Evolutionary conservation across 257 asterid genomes (phyloP), one percentile per base, ranked within the genome.

Genomic region (Solanum sitiens): DNA sequence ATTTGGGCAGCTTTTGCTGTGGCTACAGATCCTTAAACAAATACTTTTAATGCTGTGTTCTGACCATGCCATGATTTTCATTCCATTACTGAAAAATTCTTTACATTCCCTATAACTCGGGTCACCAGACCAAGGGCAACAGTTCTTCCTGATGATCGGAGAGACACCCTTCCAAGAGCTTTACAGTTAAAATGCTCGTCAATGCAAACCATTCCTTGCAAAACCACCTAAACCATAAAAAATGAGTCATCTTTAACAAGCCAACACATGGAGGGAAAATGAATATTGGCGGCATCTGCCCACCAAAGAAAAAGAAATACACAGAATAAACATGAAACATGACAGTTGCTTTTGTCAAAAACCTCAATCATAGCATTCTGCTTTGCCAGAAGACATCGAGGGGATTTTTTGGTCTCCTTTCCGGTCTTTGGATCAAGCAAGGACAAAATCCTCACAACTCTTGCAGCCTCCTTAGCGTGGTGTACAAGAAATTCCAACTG

Each of bases 321-420:
- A 50, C 9, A 11, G 53, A 45, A 82, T 30, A 82, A 50, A 18
- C 12, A 50, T 32, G 86, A 82, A 82, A 2, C 21, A 11, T 82
- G 71, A 50, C 8, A 32, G 71, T 53, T 82, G 25, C 6, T 32
- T 50, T 50, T 47, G 45, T 82, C 45, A 82, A 82, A 72, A 88
- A 97, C 99, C 99, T 95, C 99, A 83, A 97, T 86, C 20, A 94
- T 45, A 16, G 99, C 99, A 86, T 93, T 96, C 91, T 97, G 98
- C 93, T 96, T 97, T 87, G 99, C 86, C 88, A 94, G 39, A 86
- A 97, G 89, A 92, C 94, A 92, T 89, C 98, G 94, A 9, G 99
- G 99, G 21, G 98, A 93, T 91, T 94, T 97, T 91, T 95, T 96
- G 70, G 91, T 88, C 65, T 87, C 93, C 63, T 93, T 92, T 88